Percentiles rank a stretch among this genome's conserved stretches.
These are phyloP conservation scores for Lodderomyces elongisporus DNA, from an alignment of 1,139 yeast species.

Conservation along the genomic window DNA sequence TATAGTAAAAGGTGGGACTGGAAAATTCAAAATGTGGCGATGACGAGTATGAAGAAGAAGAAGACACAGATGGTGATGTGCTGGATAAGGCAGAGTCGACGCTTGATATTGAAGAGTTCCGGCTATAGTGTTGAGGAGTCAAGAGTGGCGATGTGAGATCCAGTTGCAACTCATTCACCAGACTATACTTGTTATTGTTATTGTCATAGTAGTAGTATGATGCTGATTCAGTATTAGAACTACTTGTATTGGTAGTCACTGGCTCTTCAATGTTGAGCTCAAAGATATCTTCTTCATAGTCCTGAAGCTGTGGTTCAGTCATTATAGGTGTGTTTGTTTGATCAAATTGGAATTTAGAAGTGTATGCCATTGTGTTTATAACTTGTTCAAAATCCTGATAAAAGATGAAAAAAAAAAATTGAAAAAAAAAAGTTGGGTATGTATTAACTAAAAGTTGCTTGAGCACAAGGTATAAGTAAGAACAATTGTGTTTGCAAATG, in stretches of 20 bases:
- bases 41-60: too few relatives aligned
- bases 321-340: conserved; percentile 1
- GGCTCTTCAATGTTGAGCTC: conserved; percentile 9
- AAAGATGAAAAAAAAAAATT: too few relatives aligned
- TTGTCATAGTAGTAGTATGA: too few relatives aligned
- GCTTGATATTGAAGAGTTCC: conserved; percentile 3
- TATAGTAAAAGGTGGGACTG: too few relatives aligned
- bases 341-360: conserved; percentile 1
- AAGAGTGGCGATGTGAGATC: not conserved
- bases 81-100: not conserved
- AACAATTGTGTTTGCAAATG: too few relatives aligned
- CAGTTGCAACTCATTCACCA: too few relatives aligned
- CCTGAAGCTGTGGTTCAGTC: not conserved
- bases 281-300: conserved; percentile 10
- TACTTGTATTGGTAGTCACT: too few relatives aligned
- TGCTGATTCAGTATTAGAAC: too few relatives aligned
- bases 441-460: not conserved
- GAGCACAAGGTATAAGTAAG: not conserved
- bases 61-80: not conserved
- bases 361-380: conserved; percentile 1
- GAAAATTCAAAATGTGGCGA: too few relatives aligned
- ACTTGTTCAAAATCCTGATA: too few relatives aligned
- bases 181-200: too few relatives aligned
- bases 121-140: not conserved
- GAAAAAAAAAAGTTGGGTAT: not conserved